phyloP scores from a whole-genome alignment of 208 protist genomes.

The Zelonia costaricensis region DNA sequence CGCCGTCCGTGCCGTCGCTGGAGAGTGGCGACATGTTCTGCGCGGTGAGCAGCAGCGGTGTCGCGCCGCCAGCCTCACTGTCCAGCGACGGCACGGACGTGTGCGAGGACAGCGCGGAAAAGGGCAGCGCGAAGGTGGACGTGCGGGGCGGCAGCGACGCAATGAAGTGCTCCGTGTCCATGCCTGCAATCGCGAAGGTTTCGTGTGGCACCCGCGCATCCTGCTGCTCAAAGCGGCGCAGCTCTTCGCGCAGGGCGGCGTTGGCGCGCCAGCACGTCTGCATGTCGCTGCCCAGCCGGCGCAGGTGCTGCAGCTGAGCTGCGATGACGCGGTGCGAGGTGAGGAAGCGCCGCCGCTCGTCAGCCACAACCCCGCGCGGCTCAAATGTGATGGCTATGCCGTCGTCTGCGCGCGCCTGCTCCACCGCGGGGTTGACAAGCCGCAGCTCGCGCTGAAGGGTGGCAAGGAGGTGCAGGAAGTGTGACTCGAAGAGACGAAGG shows the following conservation, averaged over 20 bases:
- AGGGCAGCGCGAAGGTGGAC: conserved; percentile 1
- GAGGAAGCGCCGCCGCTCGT: conserved; percentile 6
- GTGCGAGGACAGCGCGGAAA: neutral
- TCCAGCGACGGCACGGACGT: conserved; percentile 9
- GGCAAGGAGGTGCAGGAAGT: conserved; percentile 9
- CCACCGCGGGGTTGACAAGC: conserved; percentile 6
- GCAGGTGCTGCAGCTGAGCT: conserved; percentile 21
- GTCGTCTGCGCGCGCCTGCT: conserved; percentile 3
- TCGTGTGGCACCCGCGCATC: conserved; percentile 14
- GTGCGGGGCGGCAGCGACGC: conserved; percentile 28
- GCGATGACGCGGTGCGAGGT: conserved; percentile 2
- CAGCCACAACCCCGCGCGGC: neutral
- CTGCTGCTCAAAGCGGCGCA: conserved; percentile 21
- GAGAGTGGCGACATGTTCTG: conserved; percentile 19
- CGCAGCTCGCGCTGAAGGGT: conserved; percentile 3
- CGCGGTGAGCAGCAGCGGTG: conserved; percentile 20
- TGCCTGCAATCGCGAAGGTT: conserved; percentile 20
- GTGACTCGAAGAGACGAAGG: conserved; percentile 23
- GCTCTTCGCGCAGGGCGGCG: conserved; percentile 17
- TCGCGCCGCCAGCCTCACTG: conserved; percentile 5
- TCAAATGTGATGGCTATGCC: too few species aligned
- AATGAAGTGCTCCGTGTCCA: conserved; percentile 34
- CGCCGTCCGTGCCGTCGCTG: neutral
- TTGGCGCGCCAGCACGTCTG: conserved; percentile 24
- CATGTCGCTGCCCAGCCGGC: conserved; percentile 10